phyloP scores from a whole-genome alignment of 768 basidiomycete genomes.

The Kwoniella bestiolae region DNA sequence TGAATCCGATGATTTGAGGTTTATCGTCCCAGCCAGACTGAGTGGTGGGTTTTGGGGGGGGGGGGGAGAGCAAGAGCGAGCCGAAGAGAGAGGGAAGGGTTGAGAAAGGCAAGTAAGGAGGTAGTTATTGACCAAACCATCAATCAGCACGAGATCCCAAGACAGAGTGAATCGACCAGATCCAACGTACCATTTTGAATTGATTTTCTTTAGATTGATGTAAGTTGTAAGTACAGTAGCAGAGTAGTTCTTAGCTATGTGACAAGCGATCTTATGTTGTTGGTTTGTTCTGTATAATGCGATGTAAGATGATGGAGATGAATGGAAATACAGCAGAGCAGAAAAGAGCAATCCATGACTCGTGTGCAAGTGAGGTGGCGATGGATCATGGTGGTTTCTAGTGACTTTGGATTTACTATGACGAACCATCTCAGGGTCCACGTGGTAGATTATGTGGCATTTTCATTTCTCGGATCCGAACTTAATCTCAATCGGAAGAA shows the following conservation, averaged over 20 bases:
- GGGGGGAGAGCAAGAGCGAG: too few species aligned
- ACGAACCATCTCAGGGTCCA: not conserved
- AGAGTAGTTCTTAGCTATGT: not conserved
- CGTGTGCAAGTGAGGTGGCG: not conserved
- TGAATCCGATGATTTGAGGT: conserved; percentile 29
- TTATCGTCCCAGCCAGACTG: conserved; percentile 33
- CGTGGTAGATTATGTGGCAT: too few species aligned
- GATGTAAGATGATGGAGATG: not conserved
- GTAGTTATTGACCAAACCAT: not conserved
- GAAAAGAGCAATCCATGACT: not conserved
- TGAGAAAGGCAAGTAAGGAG: too few species aligned
- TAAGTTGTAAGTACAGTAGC: not conserved
- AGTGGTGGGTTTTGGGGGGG: too few species aligned
- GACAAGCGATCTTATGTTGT: not conserved
- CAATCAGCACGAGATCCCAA: not conserved
- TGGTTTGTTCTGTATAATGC: not conserved
- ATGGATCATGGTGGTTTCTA: not conserved
- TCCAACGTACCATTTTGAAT: not conserved
- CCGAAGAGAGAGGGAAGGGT: not conserved
- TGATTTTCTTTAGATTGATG: not conserved
- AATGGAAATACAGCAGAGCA: not conserved
- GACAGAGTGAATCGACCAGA: not conserved
- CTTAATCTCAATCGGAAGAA: not conserved
- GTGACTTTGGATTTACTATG: not conserved
- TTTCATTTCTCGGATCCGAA: too few species aligned